phyloP scores from a whole-genome alignment of 148 eudicot species.

The Silene uniflora region DNA sequence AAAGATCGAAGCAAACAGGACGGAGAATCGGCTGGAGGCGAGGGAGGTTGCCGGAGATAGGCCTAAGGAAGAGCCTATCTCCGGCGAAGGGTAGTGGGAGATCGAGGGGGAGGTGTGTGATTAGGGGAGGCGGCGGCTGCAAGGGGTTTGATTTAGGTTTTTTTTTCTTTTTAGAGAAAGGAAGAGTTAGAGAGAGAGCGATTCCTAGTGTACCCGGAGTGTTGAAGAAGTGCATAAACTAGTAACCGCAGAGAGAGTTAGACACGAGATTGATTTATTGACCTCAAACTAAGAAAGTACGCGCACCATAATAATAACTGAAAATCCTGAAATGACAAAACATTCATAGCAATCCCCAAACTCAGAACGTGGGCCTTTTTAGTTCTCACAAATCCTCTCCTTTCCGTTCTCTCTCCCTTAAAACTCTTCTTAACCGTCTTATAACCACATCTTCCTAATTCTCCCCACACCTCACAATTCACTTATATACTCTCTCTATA shows the following conservation, averaged over 20 bases:
- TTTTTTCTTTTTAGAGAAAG: too few species aligned
- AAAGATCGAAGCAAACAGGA: too few species aligned
- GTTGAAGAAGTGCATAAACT: not conserved
- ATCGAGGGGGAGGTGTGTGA: too few species aligned
- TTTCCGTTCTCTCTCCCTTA: not conserved
- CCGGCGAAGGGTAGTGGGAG: too few species aligned
- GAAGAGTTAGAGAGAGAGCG: too few species aligned
- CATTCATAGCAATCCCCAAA: not conserved
- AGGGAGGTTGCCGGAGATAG: too few species aligned
- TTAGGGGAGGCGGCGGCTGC: too few species aligned
- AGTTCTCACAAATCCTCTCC: conserved; percentile 19
- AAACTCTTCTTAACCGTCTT: not conserved
- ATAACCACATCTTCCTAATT: conserved; percentile 4
- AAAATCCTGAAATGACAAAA: not conserved
- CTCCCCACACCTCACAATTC: conserved; percentile 8
- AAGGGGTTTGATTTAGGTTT: too few species aligned
- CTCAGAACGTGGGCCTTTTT: conserved; percentile 29
- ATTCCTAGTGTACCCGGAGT: too few species aligned
- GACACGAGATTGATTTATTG: not conserved
- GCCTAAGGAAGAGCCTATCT: too few species aligned
- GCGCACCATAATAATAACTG: not conserved
- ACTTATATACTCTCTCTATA: not conserved
- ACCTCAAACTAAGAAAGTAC: not conserved
- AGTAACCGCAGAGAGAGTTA: not conserved
- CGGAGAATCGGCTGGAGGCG: too few species aligned